Conservation (phyloP, 331 rosid species). For the Pyracantha coccinea region DNA sequence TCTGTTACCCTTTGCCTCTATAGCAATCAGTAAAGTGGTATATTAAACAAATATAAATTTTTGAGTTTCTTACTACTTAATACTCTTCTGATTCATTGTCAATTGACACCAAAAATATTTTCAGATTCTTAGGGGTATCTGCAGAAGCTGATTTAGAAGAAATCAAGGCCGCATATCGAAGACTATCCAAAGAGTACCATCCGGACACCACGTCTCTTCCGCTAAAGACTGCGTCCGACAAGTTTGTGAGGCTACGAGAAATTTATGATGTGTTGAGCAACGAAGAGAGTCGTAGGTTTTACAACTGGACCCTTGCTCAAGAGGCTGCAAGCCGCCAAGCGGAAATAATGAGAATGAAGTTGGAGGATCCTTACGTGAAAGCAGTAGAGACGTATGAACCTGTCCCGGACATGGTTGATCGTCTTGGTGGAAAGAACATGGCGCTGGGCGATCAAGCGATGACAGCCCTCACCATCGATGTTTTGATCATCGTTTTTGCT, state of each 20-base stretch:
- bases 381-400: constrained; percentile 34
- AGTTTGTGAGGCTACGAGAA: constrained; percentile 70
- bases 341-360: constrained; percentile 56
- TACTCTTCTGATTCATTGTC: no score
- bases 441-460: constrained; percentile 72
- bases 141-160: constrained; percentile 72
- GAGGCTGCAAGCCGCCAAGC: constrained; percentile 81
- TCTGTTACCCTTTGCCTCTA: no score
- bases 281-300: constrained; percentile 61
- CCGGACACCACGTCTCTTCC: constrained; percentile 99
- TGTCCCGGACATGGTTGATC: constrained; percentile 76
- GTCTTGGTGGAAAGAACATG: constrained; percentile 72
- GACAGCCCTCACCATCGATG: constrained; percentile 69
- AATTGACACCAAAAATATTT: neutral
- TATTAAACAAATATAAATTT: neutral
- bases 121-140: constrained; percentile 68
- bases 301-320: constrained; percentile 88
- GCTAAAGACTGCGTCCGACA: constrained; percentile 64
- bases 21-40: neutral
- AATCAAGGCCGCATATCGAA: constrained; percentile 69
- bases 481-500: constrained; percentile 55
- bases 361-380: constrained; percentile 65
- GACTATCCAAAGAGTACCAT: constrained; percentile 84
- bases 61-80: no score
- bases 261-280: constrained; percentile 57